Conservation (phyloP, 2,329 filamentous ascomycete species). For the Penicillium paneum region DNA sequence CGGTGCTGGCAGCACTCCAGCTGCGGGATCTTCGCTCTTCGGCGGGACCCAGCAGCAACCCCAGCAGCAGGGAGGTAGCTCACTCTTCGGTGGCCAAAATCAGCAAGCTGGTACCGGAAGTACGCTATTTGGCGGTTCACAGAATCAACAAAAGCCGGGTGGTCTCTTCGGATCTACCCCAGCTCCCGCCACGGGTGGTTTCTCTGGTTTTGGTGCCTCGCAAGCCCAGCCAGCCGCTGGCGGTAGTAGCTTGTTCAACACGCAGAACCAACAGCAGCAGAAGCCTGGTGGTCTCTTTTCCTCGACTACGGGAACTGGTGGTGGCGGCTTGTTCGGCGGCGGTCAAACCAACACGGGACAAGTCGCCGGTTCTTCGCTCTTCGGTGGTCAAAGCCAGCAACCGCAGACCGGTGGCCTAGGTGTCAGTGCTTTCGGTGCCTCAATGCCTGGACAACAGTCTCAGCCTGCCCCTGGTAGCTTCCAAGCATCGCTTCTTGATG, state of each 20-base stretch:
- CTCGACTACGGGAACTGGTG: constrained; percentile 40
- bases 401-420: constrained; percentile 32
- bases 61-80: constrained; percentile 32
- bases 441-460: constrained; percentile 49
- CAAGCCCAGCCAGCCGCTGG: constrained; percentile 42
- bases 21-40: constrained; percentile 41
- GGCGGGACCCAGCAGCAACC: constrained; percentile 29
- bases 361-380: constrained; percentile 52
- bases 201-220: constrained; percentile 43
- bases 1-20: constrained; percentile 35
- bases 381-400: constrained; percentile 46
- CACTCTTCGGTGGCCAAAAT: constrained; percentile 36
- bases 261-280: constrained; percentile 51
- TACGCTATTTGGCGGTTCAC: constrained; percentile 46
- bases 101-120: constrained; percentile 39
- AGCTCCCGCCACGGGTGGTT: constrained; percentile 25
- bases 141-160: constrained; percentile 22
- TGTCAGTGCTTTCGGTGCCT: constrained; percentile 53
- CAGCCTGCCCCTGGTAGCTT: constrained; percentile 50
- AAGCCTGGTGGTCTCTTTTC: constrained; percentile 56
- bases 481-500: constrained; percentile 74
- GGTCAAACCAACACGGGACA: constrained; percentile 26
- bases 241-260: constrained; percentile 42
- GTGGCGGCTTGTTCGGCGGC: constrained; percentile 50
- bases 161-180: constrained; percentile 25